phyloP scores from a whole-genome alignment of 805 yeast genomes.

The Dipodascus albidus region DNA sequence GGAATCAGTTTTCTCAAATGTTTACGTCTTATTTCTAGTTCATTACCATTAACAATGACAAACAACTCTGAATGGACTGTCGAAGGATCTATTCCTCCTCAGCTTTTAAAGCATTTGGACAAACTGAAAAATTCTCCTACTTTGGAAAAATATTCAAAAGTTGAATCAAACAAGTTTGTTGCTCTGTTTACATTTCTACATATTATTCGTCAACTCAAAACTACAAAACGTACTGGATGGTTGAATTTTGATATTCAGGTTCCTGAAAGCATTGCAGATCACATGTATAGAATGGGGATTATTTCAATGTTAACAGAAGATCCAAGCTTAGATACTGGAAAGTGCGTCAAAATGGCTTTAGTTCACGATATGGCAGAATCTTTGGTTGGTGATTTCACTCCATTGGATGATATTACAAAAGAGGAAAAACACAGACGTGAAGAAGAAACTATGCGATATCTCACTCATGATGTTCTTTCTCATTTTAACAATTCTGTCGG shows the following conservation, averaged over 20 bases:
- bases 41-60: not conserved
- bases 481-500: conserved; percentile 59
- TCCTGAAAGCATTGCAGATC: conserved; percentile 28
- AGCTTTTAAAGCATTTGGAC: conserved; percentile 29
- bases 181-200: conserved; percentile 43
- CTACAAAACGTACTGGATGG: conserved; percentile 91
- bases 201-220: conserved; percentile 59
- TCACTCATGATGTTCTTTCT: conserved; percentile 43
- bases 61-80: conserved; percentile 36
- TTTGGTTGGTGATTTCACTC: conserved; percentile 89
- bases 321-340: conserved; percentile 43
- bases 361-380: conserved; percentile 94
- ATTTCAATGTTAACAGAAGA: conserved; percentile 56
- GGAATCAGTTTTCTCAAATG: not conserved
- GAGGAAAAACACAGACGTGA: conserved; percentile 81
- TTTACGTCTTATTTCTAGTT: not conserved
- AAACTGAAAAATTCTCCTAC: conserved; percentile 5
- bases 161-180: conserved; percentile 11
- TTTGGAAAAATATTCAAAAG: conserved; percentile 4
- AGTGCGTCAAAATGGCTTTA: conserved; percentile 75
- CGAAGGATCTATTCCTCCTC: conserved; percentile 39
- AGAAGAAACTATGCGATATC: conserved; percentile 53
- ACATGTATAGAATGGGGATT: conserved; percentile 62
- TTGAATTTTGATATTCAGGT: conserved; percentile 47
- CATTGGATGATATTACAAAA: conserved; percentile 61